Evolutionary conservation across 495 filamentous ascomycete species (phyloP).

Genomic region (Evansstolkia leycettana): DNA sequence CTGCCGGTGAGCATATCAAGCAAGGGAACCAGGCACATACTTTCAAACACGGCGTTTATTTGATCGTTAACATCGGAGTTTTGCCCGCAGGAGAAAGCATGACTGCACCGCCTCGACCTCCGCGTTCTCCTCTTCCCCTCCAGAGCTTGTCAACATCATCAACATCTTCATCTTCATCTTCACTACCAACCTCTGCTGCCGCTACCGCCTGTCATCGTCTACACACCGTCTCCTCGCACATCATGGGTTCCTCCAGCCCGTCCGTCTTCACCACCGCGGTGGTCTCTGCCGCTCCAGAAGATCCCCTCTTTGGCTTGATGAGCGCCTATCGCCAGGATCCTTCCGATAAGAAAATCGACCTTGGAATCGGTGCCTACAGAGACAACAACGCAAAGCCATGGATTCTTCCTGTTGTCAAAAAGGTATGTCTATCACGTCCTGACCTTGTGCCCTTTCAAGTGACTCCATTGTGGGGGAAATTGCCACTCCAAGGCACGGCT

Average conservation of each 20-base stretch:
- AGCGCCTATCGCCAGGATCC: constrained; percentile 76
- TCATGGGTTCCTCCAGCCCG: constrained; percentile 31
- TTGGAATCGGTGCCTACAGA: constrained; percentile 93
- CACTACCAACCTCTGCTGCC: constrained; percentile 8
- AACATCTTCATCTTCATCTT: constrained; percentile 10
- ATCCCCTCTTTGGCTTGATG: constrained; percentile 91
- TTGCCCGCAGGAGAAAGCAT: no score
- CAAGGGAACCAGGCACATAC: not conserved
- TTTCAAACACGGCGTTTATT: no score
- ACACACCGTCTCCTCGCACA: constrained; percentile 29
- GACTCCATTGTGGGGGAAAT: no score
- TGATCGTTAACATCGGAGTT: no score
- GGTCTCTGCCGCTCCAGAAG: constrained; percentile 85
- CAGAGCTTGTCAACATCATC: constrained; percentile 2
- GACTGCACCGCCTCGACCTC: constrained; percentile 4
- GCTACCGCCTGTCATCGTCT: constrained; percentile 24
- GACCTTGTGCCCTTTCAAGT: constrained; percentile 1
- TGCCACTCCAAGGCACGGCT: no score
- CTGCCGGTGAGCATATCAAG: constrained; percentile 18
- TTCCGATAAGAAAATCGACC: constrained; percentile 80
- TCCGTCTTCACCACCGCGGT: constrained; percentile 66
- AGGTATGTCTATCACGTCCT: constrained; percentile 41
- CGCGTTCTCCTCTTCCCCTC: not conserved
- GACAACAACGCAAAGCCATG: constrained; percentile 97
- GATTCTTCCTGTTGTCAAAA: constrained; percentile 91